Evolutionary conservation across 176 grass and related monocot genomes (phyloP).

Genomic region (Elymus sibiricus): DNA sequence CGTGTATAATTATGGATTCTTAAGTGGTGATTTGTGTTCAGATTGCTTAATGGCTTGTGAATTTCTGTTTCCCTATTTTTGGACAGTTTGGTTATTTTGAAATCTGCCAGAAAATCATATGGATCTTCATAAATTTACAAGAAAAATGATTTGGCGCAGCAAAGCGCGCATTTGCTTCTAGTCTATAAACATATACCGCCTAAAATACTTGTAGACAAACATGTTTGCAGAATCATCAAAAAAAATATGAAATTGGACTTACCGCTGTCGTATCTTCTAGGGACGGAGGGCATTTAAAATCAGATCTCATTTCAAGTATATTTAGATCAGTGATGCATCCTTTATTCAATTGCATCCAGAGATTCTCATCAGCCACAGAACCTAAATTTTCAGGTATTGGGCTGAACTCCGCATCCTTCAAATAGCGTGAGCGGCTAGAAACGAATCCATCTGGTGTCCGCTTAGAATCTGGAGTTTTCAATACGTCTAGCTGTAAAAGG

Average conservation of each 20-base stretch:
- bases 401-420: conserved; percentile 51
- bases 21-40: too few species aligned
- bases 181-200: background rate
- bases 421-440: conserved; percentile 46
- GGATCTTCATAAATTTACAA: too few species aligned
- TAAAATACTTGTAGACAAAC: conserved; percentile 5
- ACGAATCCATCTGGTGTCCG: conserved; percentile 45
- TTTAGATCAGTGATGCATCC: conserved; percentile 74
- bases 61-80: too few species aligned
- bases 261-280: conserved; percentile 34
- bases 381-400: conserved; percentile 63
- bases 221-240: background rate
- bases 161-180: background rate
- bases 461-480: conserved; percentile 80
- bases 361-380: conserved; percentile 56
- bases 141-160: background rate
- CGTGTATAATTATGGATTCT: too few species aligned
- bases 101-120: too few species aligned
- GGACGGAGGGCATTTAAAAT: conserved; percentile 27
- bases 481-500: conserved; percentile 39
- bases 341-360: conserved; percentile 81
- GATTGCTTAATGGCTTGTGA: too few species aligned
- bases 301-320: conserved; percentile 74
- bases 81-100: too few species aligned
- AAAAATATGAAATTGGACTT: conserved; percentile 21